Base-by-base conservation (phyloP, 73 alveolate genomes). In the Paramecium octaurelia region DNA sequence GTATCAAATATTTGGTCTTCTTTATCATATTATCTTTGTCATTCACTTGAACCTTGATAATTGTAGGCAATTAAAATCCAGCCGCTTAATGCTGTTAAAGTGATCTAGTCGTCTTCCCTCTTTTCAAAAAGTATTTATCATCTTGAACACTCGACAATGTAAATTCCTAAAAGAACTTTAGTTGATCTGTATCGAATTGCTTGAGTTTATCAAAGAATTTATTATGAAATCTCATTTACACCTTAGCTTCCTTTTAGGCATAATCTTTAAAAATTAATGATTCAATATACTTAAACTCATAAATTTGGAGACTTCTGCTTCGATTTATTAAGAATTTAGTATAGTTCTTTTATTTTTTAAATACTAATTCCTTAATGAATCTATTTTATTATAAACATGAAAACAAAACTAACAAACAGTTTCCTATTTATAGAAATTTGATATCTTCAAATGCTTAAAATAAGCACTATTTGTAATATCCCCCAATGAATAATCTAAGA, bases 321-420 rank as follows among this genome's bases (percentile, higher is more conserved):
- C 43, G 44, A 42, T 64, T 20, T 89, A 68, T n/a, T 89, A 70
- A 11, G 94, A 57, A 12, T 38, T 50, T 38, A 29, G n/a, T 23
- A 58, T 35, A n/a, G 36, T 42, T 23, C 76, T 59, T 3, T 87
- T 64, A 12, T 87, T 24, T 36, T 58, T 87, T 6, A 89, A 18
- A 4, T 38, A 20, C 42, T 71, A 20, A 24, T 77, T 83, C 73
- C 94, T 89, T 64, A 71, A 70, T 34, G 83, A 58, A 71, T 89
- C 94, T 44, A 89, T 16, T 57, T 89, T 89, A 11, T 40, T 43
- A 73, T 89, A 89, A 14, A 89, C 80, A 18, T 58, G 76, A 46
- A 16, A 89, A 59, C 94, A 89, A 71, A 70, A 89, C 9, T 69
- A 46, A 48, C 94, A 89, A 12, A 89, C 94, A n/a, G 50, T 18